Percentiles rank a stretch among this genome's conserved stretches.
Conservation (phyloP, 495 filamentous ascomycete species). For the Aspergillus haitiensis region DNA sequence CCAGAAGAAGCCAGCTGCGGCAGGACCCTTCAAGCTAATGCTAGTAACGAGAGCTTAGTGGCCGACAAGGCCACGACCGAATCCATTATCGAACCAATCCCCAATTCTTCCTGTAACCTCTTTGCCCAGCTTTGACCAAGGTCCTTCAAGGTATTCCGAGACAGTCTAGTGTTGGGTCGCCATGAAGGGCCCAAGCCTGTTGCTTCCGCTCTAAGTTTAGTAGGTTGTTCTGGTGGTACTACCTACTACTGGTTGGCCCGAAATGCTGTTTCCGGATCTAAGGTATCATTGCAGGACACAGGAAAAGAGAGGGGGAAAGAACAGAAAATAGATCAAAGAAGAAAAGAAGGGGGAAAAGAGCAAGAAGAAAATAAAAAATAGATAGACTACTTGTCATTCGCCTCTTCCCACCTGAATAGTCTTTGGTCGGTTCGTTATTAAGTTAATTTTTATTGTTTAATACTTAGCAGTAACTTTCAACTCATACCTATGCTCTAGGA, state of each 20-base stretch:
- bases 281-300: conserved; percentile 6
- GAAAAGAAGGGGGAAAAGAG: neutral
- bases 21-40: neutral
- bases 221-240: no score
- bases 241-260: neutral
- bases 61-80: neutral
- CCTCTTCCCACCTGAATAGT: no score
- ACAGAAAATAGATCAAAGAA: neutral
- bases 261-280: conserved; percentile 3
- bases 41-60: conserved; percentile 1
- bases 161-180: conserved; percentile 6
- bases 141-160: neutral
- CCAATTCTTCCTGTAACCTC: neutral
- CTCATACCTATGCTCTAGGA: no score
- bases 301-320: neutral
- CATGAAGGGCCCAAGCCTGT: conserved; percentile 17
- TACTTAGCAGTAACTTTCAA: no score
- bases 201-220: conserved; percentile 11
- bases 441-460: no score
- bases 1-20: conserved; percentile 10
- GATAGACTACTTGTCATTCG: no score
- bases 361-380: neutral
- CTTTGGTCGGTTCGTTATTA: no score
- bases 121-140: neutral
- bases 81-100: conserved; percentile 5